phyloP scores from a whole-genome alignment of 139 green algal species.

The Coccomyxa sp. region DNA sequence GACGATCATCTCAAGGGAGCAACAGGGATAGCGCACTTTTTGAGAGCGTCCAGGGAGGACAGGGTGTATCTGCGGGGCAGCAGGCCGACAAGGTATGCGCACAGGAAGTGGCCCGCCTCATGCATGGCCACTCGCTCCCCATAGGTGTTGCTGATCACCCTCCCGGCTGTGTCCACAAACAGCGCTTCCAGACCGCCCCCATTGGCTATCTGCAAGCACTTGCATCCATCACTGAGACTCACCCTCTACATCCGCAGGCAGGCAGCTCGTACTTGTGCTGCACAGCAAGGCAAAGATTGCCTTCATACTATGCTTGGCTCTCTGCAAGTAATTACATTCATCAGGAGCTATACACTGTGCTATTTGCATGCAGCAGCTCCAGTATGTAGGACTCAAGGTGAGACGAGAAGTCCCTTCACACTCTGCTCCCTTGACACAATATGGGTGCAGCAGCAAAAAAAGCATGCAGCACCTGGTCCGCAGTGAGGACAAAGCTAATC shows the following conservation, averaged over 20 bases:
- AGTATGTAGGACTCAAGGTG: too few species aligned
- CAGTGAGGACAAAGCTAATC: conserved; percentile 44
- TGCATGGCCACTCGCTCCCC: conserved; percentile 65
- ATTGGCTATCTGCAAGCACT: conserved; percentile 27
- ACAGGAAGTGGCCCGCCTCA: conserved; percentile 93
- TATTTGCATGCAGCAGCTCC: too few species aligned
- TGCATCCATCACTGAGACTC: too few species aligned
- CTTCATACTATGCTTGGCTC: neutral
- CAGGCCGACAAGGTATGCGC: conserved; percentile 91
- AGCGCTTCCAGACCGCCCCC: conserved; percentile 72
- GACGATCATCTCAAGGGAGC: neutral
- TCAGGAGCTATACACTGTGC: too few species aligned
- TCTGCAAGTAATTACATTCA: too few species aligned
- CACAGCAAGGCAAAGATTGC: neutral
- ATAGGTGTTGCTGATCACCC: conserved; percentile 54
- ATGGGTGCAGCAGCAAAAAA: neutral
- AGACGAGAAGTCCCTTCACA: too few species aligned
- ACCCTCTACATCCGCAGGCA: neutral
- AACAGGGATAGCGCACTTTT: conserved; percentile 23
- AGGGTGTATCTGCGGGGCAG: conserved; percentile 89
- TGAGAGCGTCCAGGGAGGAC: conserved; percentile 74
- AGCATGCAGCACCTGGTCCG: conserved; percentile 53
- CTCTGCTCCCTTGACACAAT: too few species aligned
- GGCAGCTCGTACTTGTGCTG: neutral
- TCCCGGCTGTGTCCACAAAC: conserved; percentile 64